A percentile compares a stretch with the other conserved stretches of the same genome.
Conservation (phyloP, 805 yeast genomes). For the Cyberlindnera nakhonratchasimensis region DNA sequence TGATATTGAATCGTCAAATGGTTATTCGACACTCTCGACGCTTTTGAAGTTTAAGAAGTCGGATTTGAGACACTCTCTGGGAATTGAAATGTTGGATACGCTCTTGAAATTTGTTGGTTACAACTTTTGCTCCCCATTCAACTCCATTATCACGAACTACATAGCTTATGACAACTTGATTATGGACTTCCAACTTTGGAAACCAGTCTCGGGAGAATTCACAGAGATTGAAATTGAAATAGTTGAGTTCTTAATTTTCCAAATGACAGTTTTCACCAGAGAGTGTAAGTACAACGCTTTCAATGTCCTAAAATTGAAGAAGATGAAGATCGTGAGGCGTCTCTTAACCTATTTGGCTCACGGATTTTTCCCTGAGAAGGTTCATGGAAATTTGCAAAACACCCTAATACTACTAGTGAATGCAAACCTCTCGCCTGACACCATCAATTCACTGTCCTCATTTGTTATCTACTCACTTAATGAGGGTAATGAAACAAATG, state of each 20-base stretch:
- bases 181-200: constrained; percentile 63
- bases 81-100: constrained; percentile 44
- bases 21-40: constrained; percentile 56
- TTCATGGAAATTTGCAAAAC: constrained; percentile 36
- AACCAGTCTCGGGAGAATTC: constrained; percentile 24
- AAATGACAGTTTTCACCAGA: constrained; percentile 51
- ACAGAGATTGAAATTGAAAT: constrained; percentile 36
- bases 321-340: constrained; percentile 44
- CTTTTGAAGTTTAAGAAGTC: constrained; percentile 44
- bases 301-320: constrained; percentile 51
- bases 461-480: constrained; percentile 48
- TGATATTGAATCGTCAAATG: constrained; percentile 58
- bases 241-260: constrained; percentile 51
- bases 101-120: constrained; percentile 56
- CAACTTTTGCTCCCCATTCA: constrained; percentile 44
- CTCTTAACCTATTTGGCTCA: constrained; percentile 28
- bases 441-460: constrained; percentile 48
- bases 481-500: constrained; percentile 28
- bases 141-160: constrained; percentile 55
- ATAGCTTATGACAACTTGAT: constrained; percentile 55
- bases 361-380: constrained; percentile 33
- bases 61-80: constrained; percentile 28
- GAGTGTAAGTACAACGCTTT: constrained; percentile 48
- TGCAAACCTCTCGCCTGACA: constrained; percentile 51
- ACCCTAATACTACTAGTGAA: constrained; percentile 40